A percentile compares a stretch with the other conserved stretches of the same genome.
phyloP scores from a whole-genome alignment of 805 yeast species.

The Candida stauntonica region DNA sequence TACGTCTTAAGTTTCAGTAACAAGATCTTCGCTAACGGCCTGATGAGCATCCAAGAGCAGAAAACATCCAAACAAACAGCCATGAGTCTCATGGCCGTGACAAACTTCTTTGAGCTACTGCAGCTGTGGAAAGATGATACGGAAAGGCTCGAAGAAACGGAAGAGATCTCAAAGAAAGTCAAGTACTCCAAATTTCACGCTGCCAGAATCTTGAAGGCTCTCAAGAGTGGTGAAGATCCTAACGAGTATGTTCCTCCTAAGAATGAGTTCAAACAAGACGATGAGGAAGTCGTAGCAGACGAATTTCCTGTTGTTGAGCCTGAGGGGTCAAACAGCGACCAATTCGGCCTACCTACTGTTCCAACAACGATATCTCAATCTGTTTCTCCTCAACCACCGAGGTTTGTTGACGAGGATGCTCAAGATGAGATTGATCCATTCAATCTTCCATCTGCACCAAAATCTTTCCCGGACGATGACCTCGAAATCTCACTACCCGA shows the following conservation, averaged over 20 bases:
- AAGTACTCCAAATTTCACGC: slow-evolving; percentile 64
- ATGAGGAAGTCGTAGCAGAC: slow-evolving; percentile 2
- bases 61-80: slow-evolving; percentile 44
- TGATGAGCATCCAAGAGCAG: slow-evolving; percentile 42
- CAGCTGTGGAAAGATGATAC: slow-evolving; percentile 39
- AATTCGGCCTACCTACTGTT: slow-evolving; percentile 15
- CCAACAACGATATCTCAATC: slow-evolving; percentile 9
- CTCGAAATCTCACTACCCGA: slow-evolving; percentile 9
- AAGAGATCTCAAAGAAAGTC: slow-evolving; percentile 34
- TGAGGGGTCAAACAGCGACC: slow-evolving; percentile 14
- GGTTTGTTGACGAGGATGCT: slow-evolving; percentile 3
- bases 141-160: slow-evolving; percentile 31
- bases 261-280: slow-evolving; percentile 4
- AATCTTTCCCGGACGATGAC: slow-evolving; percentile 7
- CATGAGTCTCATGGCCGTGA: slow-evolving; percentile 47
- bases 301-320: slow-evolving; percentile 5
- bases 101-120: slow-evolving; percentile 48
- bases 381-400: slow-evolving; percentile 5
- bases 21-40: slow-evolving; percentile 51
- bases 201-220: slow-evolving; percentile 48
- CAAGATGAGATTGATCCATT: background rate
- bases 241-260: slow-evolving; percentile 44
- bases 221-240: slow-evolving; percentile 50
- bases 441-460: slow-evolving; percentile 9
- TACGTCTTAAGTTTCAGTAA: slow-evolving; percentile 56